Percentiles rank a stretch among this genome's conserved stretches.
These are phyloP conservation scores for Thymus quinquecostatus DNA, from an alignment of 257 asterid species.

Conservation along the genomic window DNA sequence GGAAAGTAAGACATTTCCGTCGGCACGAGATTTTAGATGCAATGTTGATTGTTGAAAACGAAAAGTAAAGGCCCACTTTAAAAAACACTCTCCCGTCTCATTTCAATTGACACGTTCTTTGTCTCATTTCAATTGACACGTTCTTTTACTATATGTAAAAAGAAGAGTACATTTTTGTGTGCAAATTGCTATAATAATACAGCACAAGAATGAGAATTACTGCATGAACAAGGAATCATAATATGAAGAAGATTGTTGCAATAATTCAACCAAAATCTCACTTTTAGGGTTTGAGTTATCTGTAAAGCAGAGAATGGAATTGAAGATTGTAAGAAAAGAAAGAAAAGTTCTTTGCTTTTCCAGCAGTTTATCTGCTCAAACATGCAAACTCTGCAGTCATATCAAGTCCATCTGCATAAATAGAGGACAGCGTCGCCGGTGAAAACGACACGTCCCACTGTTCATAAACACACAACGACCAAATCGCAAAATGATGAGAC, in stretches of 20 bases:
- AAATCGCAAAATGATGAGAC: conserved; percentile 26
- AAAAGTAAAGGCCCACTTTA: too few species aligned
- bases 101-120: too few species aligned
- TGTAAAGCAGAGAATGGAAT: conserved; percentile 23
- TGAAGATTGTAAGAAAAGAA: conserved; percentile 25
- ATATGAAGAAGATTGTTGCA: background rate
- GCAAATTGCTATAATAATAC: too few species aligned
- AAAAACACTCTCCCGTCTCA: too few species aligned
- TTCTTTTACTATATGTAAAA: too few species aligned
- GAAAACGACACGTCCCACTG: conserved; percentile 20
- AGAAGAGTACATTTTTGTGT: too few species aligned
- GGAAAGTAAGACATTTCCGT: too few species aligned
- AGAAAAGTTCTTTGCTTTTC: conserved; percentile 30
- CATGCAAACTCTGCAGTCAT: background rate
- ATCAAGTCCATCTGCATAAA: conserved; percentile 15
- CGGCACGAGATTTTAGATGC: too few species aligned
- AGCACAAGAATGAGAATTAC: conserved; percentile 5
- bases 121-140: too few species aligned
- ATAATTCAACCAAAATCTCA: conserved; percentile 15
- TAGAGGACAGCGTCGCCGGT: background rate
- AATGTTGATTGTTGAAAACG: too few species aligned
- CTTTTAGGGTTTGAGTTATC: conserved; percentile 9
- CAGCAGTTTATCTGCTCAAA: conserved; percentile 16
- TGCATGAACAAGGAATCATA: conserved; percentile 31
- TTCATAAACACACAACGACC: conserved; percentile 21